These are phyloP conservation scores for Penicillium sp. DNA, from an alignment of 2,329 filamentous ascomycete species.

Conservation along the genomic window DNA sequence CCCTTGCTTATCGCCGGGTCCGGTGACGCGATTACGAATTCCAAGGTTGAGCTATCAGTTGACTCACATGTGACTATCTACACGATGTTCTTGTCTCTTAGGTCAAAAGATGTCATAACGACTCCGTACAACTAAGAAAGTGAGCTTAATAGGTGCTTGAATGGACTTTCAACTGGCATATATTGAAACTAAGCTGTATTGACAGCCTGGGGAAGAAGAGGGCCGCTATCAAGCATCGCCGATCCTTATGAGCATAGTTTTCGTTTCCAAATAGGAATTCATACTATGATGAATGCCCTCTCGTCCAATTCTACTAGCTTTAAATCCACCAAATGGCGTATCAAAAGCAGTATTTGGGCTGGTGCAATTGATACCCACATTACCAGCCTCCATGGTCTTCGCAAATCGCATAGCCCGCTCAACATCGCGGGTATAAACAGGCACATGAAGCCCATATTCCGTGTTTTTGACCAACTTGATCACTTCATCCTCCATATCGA, in stretches of 20 bases:
- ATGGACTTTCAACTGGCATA: no score
- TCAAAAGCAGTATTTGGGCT: slow-evolving; percentile 64
- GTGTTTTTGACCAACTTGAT: slow-evolving; percentile 69
- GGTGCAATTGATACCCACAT: slow-evolving; percentile 59
- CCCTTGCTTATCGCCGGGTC: slow-evolving; percentile 20
- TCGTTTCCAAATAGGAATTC: slow-evolving; percentile 17
- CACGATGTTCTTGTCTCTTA: not conserved
- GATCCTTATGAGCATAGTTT: slow-evolving; percentile 13
- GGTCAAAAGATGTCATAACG: not conserved
- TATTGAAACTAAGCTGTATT: no score
- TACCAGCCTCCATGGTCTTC: slow-evolving; percentile 65
- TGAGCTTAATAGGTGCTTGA: no score
- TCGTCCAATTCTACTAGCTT: slow-evolving; percentile 16
- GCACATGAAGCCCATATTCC: slow-evolving; percentile 71
- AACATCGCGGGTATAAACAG: slow-evolving; percentile 71
- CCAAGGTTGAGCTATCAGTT: not conserved
- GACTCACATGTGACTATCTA: not conserved
- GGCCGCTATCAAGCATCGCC: slow-evolving; percentile 4
- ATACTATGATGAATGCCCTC: slow-evolving; percentile 10
- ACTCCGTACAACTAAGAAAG: no score
- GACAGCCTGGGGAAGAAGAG: no score
- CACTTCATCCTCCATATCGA: slow-evolving; percentile 70
- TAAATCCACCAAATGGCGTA: slow-evolving; percentile 39
- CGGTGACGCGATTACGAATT: slow-evolving; percentile 11
- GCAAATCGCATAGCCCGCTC: slow-evolving; percentile 75